Base-by-base conservation (phyloP, 2,329 filamentous ascomycete species). In the Fusarium fracticaudum region DNA sequence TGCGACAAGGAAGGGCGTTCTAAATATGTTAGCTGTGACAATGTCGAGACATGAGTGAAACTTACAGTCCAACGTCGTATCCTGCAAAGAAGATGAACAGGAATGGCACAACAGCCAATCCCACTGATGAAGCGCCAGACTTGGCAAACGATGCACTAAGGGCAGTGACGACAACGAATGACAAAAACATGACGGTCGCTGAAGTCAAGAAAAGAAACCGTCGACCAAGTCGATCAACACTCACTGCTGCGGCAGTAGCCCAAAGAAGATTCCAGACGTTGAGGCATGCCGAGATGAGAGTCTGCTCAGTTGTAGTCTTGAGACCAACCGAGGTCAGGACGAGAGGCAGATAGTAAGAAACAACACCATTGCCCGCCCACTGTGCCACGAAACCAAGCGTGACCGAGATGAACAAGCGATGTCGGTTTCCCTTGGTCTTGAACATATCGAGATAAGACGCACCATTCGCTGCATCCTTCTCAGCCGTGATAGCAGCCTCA, bases 321-420 rank as follows among this genome's bases (percentile, higher is more conserved):
- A 67, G 9, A 6, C 60, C 60, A 13, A 63, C 60, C 4, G 60
- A 63, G 22, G 6, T 40, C 53, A 63, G 41, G 1, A 67, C 64
- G 2, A 67, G 44, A 3, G 64, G 50, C 8, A 67, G 50, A 40
- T 67, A 67, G 14, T 66, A 67, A 5, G 64, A 67, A 13, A 67
- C 61, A 33, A 67, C 64, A 1, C 64, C 61, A 10, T 67, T 67
- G 4, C 64, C 61, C 1, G 60, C 62, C 64, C 64, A 67, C n/a
- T 67, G 64, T 0, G 60, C 62, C 1, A 66, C 51, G 2, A 67
- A 33, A 3, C 64, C 64, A 0, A 67, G 60, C 3, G 64, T 38
- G 12, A 66, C 18, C 0, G 64, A 67, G 9, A 67, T 65, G 1
- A 65, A 57, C 1, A 67, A 22, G 1, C 60, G 61, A 48, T 57